Base-by-base conservation (phyloP, 1,139 yeast genomes). In the Protomyces arabidopsidicola region DNA sequence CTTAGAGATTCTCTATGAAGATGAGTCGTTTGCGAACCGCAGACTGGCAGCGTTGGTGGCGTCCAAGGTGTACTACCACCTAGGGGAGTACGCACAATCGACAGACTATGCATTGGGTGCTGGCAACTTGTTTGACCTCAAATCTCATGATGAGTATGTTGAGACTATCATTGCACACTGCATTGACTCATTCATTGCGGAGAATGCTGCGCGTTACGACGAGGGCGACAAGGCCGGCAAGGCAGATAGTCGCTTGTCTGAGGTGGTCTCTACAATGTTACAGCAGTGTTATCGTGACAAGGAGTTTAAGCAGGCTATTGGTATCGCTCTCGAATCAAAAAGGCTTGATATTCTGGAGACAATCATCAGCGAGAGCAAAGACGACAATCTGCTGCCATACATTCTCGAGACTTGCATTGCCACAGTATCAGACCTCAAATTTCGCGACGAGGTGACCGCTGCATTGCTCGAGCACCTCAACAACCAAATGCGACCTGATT, bases 21-120 rank as follows among this genome's bases (percentile, higher is more conserved):
- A 93, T 74, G 81, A 82, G 65, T 76, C 81, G 16, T 93, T 91
- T 74, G 84, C 86, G 58, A 84, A 87, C 67, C 84, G 96, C 70
- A 78, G 84, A 64, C 81, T 93, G 72, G 98, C 98, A 2, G 98
- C 98, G 2, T 80, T 93, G 68, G 84, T 93, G 68, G 93, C 93
- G 6, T 90, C 98, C 35, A 93, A 93, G 76, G 96, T 93, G 18
- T 95, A 93, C 78, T 95, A 90, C 75, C 91, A 95, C 74, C 81
- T 93, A 71, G 98, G 98, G 55, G 98, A 93, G 74, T 90, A 88
- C 72, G 96, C 89, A 68, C 83, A 95, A 4, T 88, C 97, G 12
- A 97, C 93, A 69, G 87, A 84, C 73, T 93, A 86, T 75, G 93
- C 97, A 2, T 82, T 93, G 60, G 86, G 84, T 55, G 95, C 98